Conservation (phyloP, 1,284 basidiomycete species). For the Testicularia cyperi region DNA sequence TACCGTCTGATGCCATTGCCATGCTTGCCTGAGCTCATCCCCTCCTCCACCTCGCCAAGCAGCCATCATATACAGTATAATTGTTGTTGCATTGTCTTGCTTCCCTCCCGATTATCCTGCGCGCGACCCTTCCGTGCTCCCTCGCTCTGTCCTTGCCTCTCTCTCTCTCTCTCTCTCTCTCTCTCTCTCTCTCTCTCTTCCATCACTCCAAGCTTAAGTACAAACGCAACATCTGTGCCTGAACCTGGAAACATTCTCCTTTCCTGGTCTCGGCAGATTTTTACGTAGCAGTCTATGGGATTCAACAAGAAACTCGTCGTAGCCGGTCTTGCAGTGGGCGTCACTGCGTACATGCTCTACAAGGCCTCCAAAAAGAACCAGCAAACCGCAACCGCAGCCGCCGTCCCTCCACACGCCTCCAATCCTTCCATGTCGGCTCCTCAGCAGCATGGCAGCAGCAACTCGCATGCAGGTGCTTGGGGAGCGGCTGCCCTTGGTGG, state of each 20-base stretch:
- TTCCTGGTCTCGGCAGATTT: no score
- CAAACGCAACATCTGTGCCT: no score
- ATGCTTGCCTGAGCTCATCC: no score
- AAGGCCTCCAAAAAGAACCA: slow-evolving; percentile 45
- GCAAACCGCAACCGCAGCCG: slow-evolving; percentile 5
- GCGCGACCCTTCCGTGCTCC: no score
- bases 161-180: no score
- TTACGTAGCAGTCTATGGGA: slow-evolving; percentile 20
- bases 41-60: no score
- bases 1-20: no score
- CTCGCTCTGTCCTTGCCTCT: slow-evolving; percentile 10
- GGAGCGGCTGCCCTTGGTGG: slow-evolving; percentile 24
- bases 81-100: no score
- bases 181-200: neutral
- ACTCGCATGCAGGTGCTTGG: slow-evolving; percentile 14
- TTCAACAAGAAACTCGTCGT: slow-evolving; percentile 52
- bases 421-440: slow-evolving; percentile 10
- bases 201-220: neutral
- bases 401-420: neutral
- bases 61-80: no score
- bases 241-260: no score
- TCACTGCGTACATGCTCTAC: slow-evolving; percentile 46
- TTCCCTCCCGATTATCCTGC: no score
- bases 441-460: slow-evolving; percentile 6
- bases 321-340: slow-evolving; percentile 47